Conservation (phyloP, 176 grass and related monocot species). For the Metroxylon sagu region DNA sequence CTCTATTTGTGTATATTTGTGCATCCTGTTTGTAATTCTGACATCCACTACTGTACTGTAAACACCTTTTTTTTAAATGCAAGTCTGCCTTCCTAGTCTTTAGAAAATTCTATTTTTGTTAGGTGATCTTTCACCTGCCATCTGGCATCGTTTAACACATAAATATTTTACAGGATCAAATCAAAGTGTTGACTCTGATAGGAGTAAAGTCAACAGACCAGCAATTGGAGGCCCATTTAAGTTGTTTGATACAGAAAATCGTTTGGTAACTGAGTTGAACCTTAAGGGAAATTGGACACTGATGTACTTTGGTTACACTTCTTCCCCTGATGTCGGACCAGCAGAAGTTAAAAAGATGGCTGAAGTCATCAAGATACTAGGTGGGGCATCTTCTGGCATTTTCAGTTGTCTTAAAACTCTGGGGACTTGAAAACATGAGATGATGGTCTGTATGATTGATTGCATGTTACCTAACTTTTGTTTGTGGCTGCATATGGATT, state of each 20-base stretch:
- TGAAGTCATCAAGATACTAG: slow-evolving; percentile 55
- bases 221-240: slow-evolving; percentile 89
- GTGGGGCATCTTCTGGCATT: slow-evolving; percentile 24
- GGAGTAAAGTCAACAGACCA: slow-evolving; percentile 72
- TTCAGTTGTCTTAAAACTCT: background rate
- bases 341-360: slow-evolving; percentile 70
- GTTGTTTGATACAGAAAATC: slow-evolving; percentile 72
- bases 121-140: too few species aligned
- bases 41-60: too few species aligned
- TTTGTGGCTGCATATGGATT: too few species aligned
- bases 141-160: too few species aligned
- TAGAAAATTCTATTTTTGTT: too few species aligned
- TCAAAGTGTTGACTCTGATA: slow-evolving; percentile 37
- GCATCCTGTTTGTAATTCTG: too few species aligned
- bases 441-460: too few species aligned
- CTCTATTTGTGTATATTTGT: too few species aligned
- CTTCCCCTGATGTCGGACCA: slow-evolving; percentile 69
- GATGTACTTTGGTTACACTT: slow-evolving; percentile 96
- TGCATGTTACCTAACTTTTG: too few species aligned
- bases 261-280: slow-evolving; percentile 62
- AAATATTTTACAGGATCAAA: slow-evolving; percentile 28
- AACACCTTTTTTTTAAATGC: too few species aligned
- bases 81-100: too few species aligned
- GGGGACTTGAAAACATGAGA: too few species aligned
- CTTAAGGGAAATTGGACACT: slow-evolving; percentile 70